These are phyloP conservation scores for Nicotiana sylvestris DNA, from an alignment of 257 asterid species.

Conservation along the genomic window DNA sequence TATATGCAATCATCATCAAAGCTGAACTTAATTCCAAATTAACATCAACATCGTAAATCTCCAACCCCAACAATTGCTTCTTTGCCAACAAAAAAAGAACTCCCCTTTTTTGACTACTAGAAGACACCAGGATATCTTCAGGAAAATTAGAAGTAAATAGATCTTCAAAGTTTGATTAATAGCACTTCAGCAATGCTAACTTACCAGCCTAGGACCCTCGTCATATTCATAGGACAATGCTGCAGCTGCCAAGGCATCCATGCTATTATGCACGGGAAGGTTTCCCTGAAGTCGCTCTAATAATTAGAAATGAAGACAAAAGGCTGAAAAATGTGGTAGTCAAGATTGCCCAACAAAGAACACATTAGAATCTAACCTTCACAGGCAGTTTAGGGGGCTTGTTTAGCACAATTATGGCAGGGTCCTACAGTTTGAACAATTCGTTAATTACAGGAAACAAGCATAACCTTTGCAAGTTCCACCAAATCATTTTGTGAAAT, in stretches of 20 bases:
- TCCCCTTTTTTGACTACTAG: background rate
- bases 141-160: background rate
- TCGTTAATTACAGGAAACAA: slow-evolving; percentile 11
- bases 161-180: background rate
- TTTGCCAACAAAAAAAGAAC: background rate
- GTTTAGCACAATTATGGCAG: slow-evolving; percentile 77
- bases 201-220: slow-evolving; percentile 93
- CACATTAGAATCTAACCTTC: slow-evolving; percentile 47
- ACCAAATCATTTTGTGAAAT: background rate
- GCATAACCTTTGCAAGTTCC: slow-evolving; percentile 4
- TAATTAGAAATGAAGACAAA: background rate
- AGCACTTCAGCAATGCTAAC: slow-evolving; percentile 12
- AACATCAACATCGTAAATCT: background rate
- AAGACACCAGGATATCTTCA: background rate
- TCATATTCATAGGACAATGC: slow-evolving; percentile 80
- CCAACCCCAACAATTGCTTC: background rate
- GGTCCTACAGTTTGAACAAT: slow-evolving; percentile 51
- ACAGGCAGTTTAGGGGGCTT: slow-evolving; percentile 96
- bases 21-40: slow-evolving; percentile 1
- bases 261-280: slow-evolving; percentile 83
- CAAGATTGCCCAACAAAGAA: background rate
- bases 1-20: slow-evolving; percentile 5
- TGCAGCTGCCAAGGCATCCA: slow-evolving; percentile 98
- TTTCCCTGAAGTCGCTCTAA: slow-evolving; percentile 45
- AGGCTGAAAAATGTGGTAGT: background rate